These are phyloP conservation scores for Rutstroemia sp. DNA, from an alignment of 2,329 filamentous ascomycete genomes.

Conservation along the genomic window DNA sequence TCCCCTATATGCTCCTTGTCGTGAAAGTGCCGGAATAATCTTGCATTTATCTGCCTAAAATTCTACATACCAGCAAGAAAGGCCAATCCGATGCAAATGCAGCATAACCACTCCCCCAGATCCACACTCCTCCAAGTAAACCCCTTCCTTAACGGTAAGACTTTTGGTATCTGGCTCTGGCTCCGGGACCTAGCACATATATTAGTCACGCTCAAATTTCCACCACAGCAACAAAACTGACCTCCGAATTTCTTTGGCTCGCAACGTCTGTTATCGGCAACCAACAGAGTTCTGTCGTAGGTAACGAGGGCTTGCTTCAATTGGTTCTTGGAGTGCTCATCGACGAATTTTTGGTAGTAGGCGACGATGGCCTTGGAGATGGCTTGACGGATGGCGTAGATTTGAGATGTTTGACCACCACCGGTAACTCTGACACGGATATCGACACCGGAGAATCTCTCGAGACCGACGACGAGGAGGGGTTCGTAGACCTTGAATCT, in stretches of 20 bases:
- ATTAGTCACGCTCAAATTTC: conserved; percentile 16
- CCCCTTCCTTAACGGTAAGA: conserved; percentile 78
- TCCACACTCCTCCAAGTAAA: conserved; percentile 22
- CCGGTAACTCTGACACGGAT: conserved; percentile 94
- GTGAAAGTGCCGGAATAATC: conserved; percentile 24
- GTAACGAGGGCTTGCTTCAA: conserved; percentile 94
- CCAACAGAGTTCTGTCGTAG: conserved; percentile 95
- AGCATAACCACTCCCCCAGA: conserved; percentile 28
- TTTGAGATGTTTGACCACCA: conserved; percentile 95
- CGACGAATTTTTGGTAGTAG: conserved; percentile 99
- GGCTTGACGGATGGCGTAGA: conserved; percentile 98
- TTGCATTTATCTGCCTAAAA: conserved; percentile 30
- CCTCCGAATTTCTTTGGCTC: conserved; percentile 91
- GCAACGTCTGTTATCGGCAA: conserved; percentile 97
- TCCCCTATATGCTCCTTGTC: conserved; percentile 13
- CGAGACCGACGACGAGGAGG: conserved; percentile 89
- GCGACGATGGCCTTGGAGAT: conserved; percentile 96
- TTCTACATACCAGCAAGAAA: conserved; percentile 29
- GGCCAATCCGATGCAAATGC: conserved; percentile 31
- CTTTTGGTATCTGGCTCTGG: conserved; percentile 96
- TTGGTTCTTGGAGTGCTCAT: conserved; percentile 99
- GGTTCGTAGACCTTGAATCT: conserved; percentile 99
- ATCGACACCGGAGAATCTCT: conserved; percentile 96
- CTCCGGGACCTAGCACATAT: conserved; percentile 72
- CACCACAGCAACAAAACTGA: conserved; percentile 13